These are phyloP conservation scores for Trypanosoma scelopori DNA, from an alignment of 208 protist species.

Conservation along the genomic window DNA sequence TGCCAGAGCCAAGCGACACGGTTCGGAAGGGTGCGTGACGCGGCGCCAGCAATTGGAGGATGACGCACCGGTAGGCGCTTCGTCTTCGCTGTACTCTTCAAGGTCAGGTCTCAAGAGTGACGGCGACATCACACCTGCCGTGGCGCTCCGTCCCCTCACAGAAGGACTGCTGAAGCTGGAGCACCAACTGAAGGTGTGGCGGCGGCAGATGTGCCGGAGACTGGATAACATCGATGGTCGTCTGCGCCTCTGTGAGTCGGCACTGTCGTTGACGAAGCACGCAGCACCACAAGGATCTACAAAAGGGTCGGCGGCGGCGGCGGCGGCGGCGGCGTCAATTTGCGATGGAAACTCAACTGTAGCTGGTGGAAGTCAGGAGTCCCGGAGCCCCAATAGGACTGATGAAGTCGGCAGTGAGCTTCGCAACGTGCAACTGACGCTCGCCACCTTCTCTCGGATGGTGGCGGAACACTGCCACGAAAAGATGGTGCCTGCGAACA, in stretches of 20 bases:
- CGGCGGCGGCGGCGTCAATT: no score
- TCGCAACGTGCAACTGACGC: no score
- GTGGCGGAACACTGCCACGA: no score
- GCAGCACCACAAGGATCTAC: background rate
- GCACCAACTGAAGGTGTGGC: constrained; percentile 24
- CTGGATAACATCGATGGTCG: constrained; percentile 16
- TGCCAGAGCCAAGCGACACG: no score
- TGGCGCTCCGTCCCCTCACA: constrained; percentile 5
- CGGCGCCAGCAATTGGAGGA: background rate
- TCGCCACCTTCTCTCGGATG: no score
- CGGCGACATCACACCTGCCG: background rate
- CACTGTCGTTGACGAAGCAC: background rate
- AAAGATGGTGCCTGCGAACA: no score
- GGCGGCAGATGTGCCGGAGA: constrained; percentile 2
- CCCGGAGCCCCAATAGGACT: no score
- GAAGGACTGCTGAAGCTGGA: constrained; percentile 22
- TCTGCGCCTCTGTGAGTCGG: constrained; percentile 9
- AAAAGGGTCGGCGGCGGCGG: no score
- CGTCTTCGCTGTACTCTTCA: background rate
- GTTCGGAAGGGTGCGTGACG: no score
- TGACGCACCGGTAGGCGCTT: background rate
- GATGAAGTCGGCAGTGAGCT: no score
- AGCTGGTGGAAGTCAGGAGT: no score
- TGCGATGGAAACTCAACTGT: no score
- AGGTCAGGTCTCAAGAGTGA: background rate